phyloP scores from a whole-genome alignment of 164 flowering plant genomes.

The Tetrastigma voinierianum region DNA sequence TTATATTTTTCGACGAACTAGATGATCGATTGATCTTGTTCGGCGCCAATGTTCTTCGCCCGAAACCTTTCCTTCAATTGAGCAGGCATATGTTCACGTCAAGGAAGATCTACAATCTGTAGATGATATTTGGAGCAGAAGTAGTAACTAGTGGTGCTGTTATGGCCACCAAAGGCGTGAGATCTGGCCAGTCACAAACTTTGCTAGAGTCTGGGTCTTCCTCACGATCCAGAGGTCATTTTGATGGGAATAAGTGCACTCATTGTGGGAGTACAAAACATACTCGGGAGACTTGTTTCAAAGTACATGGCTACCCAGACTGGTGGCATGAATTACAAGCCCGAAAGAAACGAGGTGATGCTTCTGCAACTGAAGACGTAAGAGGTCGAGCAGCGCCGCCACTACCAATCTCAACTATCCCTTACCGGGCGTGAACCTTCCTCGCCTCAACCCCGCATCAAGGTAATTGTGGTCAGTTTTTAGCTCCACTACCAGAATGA shows the following conservation, averaged over 20 bases:
- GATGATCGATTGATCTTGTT: neutral
- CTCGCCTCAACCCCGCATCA: conserved; percentile 6
- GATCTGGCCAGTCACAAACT: too few relatives aligned
- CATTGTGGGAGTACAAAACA: neutral
- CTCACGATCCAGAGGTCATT: neutral
- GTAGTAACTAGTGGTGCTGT: neutral
- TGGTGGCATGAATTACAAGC: conserved; percentile 3
- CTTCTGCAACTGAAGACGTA: conserved; percentile 1
- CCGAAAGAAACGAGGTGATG: conserved; percentile 1
- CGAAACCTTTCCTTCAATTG: neutral
- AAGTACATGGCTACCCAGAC: too few relatives aligned
- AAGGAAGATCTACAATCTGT: neutral
- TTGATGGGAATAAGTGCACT: too few relatives aligned
- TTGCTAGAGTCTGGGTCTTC: conserved; percentile 1
- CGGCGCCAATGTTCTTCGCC: neutral
- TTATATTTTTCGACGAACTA: too few relatives aligned
- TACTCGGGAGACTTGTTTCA: too few relatives aligned
- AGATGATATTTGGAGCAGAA: conserved; percentile 4
- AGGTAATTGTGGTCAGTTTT: conserved; percentile 10
- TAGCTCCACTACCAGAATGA: conserved; percentile 8
- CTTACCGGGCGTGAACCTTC: neutral
- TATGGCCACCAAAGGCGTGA: too few relatives aligned
- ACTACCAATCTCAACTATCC: neutral
- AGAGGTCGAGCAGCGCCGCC: neutral
- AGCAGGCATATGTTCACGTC: conserved; percentile 8